Base-by-base conservation (phyloP, 2,329 filamentous ascomycete genomes). In the Teratosphaeria destructans region DNA sequence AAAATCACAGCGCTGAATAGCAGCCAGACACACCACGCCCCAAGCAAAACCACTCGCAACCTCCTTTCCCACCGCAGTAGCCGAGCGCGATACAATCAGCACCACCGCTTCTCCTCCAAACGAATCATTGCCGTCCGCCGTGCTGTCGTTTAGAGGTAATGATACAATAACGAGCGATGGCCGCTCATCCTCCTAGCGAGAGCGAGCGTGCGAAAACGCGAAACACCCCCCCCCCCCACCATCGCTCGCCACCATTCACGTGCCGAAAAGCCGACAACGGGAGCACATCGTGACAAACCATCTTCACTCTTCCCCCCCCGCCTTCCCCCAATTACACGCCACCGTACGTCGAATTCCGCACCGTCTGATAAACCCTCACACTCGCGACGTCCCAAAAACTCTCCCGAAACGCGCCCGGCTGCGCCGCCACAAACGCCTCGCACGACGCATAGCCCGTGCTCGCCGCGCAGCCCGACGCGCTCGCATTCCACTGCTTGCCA, bases 341-440 rank as follows among this genome's bases (percentile, higher is more conserved):
- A 23, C 37, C 5, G 37, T 43, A 43, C 3, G 37, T 43, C 14
- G 14, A 14, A 14, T 43, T 43, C 12, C 5, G 37, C 71, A 71
- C 12, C 29, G n/a, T 56, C 53, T 39, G 29, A 35, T 63, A 91
- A 14, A 90, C 82, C 74, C 83, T 85, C 68, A 91, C 77, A 39
- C 81, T 85, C 70, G 88, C 88, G 74, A 95, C 81, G 61, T 83
- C 75, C 88, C 90, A 95, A 76, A 87, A 95, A 1, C 88, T 82
- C 27, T 92, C 81, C 23, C 75, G 70, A 72, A 94, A 95, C 12
- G 80, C 88, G 8, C 74, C 68, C 0, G 90, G 88, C 73, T 92
- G 88, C 65, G 81, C 77, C 58, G 79, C 78, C 26, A 95, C 91
- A 71, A 84, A 95, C 27, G 84, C 82, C 32, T 85, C 71, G 77